A percentile compares a stretch with the other conserved stretches of the same genome.
Evolutionary conservation across 805 yeast genomes (phyloP).

Genomic region (Tetrapisispora taiwanensis): DNA sequence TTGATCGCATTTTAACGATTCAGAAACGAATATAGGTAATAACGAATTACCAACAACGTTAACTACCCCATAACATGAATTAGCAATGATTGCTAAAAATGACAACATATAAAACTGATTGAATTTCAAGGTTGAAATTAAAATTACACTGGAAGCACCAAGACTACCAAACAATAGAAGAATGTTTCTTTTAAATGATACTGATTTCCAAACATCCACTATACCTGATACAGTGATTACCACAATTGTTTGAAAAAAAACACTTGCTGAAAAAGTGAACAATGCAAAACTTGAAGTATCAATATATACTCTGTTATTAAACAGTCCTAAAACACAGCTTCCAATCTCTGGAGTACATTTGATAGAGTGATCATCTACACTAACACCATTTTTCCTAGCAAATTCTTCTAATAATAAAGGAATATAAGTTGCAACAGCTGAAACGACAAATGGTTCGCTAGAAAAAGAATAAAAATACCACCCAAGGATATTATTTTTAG

Average conservation of each 20-base stretch:
- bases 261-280: constrained; percentile 65
- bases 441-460: constrained; percentile 70
- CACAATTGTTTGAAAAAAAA: constrained; percentile 56
- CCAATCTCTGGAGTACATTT: constrained; percentile 36
- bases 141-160: constrained; percentile 48
- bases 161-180: constrained; percentile 46
- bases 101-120: constrained; percentile 31
- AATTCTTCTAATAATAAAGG: constrained; percentile 62
- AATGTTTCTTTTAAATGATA: constrained; percentile 44
- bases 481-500: constrained; percentile 40
- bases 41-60: constrained; percentile 73
- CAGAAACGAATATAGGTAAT: constrained; percentile 49
- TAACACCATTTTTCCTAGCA: constrained; percentile 65
- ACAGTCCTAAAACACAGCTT: constrained; percentile 39
- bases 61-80: constrained; percentile 65
- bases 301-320: constrained; percentile 37
- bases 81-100: constrained; percentile 49
- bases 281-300: constrained; percentile 68
- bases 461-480: constrained; percentile 69
- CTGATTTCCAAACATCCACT: constrained; percentile 41
- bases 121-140: constrained; percentile 29
- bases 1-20: constrained; percentile 22
- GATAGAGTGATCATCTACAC: constrained; percentile 43
- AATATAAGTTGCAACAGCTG: constrained; percentile 69
- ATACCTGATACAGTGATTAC: constrained; percentile 70